A percentile compares a stretch with the other conserved stretches of the same genome.
phyloP scores from a whole-genome alignment of 768 basidiomycete genomes.

The Pleurotus salmoneostramineus region DNA sequence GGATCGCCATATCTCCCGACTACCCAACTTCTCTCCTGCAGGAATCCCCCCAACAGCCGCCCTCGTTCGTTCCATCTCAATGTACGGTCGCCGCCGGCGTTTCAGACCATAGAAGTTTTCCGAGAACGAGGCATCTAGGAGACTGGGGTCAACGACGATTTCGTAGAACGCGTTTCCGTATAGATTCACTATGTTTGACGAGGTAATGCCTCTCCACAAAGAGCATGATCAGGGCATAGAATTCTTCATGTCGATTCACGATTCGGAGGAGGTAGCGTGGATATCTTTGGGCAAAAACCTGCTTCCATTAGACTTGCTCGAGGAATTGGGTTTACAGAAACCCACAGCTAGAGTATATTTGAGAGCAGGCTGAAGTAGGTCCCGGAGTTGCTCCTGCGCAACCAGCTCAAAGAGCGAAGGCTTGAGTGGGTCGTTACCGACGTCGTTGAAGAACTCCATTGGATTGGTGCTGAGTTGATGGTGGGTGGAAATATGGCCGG shows the following conservation, averaged over 20 bases:
- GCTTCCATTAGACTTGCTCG: background rate
- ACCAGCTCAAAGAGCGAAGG: constrained; percentile 89
- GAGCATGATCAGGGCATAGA: constrained; percentile 86
- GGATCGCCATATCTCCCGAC: constrained; percentile 69
- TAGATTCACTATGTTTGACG: constrained; percentile 67
- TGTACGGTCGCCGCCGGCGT: constrained; percentile 65
- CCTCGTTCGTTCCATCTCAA: constrained; percentile 63
- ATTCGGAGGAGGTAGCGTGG: constrained; percentile 89
- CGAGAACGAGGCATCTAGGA: constrained; percentile 83
- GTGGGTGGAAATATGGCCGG: background rate
- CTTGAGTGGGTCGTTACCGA: constrained; percentile 67
- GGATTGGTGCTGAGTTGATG: constrained; percentile 2
- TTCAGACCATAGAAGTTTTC: constrained; percentile 97
- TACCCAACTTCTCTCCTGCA: constrained; percentile 60
- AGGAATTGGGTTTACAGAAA: constrained; percentile 6
- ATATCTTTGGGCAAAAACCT: constrained; percentile 95
- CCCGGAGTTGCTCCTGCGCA: constrained; percentile 89
- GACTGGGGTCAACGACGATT: constrained; percentile 3
- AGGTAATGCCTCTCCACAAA: constrained; percentile 91
- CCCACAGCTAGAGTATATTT: constrained; percentile 91
- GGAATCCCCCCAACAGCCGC: constrained; percentile 67
- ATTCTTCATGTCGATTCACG: constrained; percentile 95
- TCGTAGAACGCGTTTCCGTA: background rate
- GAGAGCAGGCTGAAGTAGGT: constrained; percentile 89
- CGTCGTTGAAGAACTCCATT: constrained; percentile 84